Evolutionary conservation across 495 filamentous ascomycete genomes (phyloP), one percentile per base, ranked within the genome.

Genomic region (Alectoria sarmentosa): DNA sequence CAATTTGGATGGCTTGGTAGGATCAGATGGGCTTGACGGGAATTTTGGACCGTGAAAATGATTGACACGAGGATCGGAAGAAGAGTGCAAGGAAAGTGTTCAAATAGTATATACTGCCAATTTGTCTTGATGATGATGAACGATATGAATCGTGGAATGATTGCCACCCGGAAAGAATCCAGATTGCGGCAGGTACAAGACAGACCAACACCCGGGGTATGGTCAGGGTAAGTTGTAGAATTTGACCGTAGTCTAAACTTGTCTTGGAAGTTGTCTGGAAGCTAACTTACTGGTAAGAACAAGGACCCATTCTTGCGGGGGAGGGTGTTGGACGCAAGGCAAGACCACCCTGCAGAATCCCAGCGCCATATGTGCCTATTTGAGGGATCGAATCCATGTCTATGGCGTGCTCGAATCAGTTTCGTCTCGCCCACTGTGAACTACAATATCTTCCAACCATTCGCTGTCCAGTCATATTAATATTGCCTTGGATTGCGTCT

Each of bases 11-110:
- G 67, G 69, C 30, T 64, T 62, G 39, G 63, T 60, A 37, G 64
- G 58, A 28, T 60, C 71, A 66, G 72, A 72, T 21, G 69, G 66
- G 66, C 59, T 72, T 44, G 65, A 67, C 46, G 64, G 34, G 42
- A 34, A 42, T 30, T 65, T 66, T 44, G 69, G 63, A 21, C 30
- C 57, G 58, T 67, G 49, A 65, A n/a, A 13, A 49, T 26, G 21
- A 36, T 30, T 23, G 32, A 28, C 21, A 60, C 11, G 4, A 44
- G 26, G 6, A 54, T 11, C 19, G n/a, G 26, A 1, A 32, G 13
- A 41, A 58, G 38, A 28, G 42, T 39, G 44, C 32, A 19, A 36
- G 39, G 13, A 58, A 2, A 3, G 21, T 55, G 30, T 34, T 34
- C 17, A 10, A 9, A 34, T 34, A 21, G 6, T 36, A 17, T 44